Conservation (phyloP, 192 early-diverging fungal species). For the Entomortierella lignicola region DNA sequence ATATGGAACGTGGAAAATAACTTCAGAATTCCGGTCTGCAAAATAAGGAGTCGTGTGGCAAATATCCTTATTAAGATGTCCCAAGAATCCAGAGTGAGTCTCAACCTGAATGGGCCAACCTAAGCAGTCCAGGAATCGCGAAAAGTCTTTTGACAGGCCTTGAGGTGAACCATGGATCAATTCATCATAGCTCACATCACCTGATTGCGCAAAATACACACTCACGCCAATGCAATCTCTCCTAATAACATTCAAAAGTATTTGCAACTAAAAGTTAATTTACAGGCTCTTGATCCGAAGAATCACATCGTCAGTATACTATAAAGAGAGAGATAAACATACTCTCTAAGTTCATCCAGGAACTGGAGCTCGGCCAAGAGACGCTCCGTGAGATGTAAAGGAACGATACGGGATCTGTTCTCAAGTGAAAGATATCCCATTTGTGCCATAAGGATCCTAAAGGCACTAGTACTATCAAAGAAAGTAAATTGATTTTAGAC, state of each 20-base stretch:
- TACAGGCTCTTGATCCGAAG: neutral
- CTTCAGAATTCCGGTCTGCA: constrained; percentile 72
- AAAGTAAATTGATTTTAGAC: neutral
- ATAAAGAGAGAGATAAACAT: too few species aligned
- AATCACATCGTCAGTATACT: too few species aligned
- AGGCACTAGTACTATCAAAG: constrained; percentile 58
- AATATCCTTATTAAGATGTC: constrained; percentile 59
- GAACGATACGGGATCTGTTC: constrained; percentile 68
- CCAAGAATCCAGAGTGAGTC: constrained; percentile 73
- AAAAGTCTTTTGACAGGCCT: constrained; percentile 68
- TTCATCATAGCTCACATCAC: constrained; percentile 59
- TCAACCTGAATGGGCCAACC: constrained; percentile 77
- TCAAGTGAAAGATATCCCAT: constrained; percentile 73
- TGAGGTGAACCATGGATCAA: constrained; percentile 59
- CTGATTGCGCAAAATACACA: constrained; percentile 72
- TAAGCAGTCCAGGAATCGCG: constrained; percentile 74
- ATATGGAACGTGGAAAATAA: constrained; percentile 81
- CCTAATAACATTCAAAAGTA: constrained; percentile 43
- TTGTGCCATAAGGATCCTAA: constrained; percentile 72
- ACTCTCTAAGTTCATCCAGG: constrained; percentile 77
- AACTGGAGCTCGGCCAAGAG: constrained; percentile 71
- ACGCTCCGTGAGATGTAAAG: constrained; percentile 71
- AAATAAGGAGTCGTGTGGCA: constrained; percentile 79
- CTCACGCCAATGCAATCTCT: constrained; percentile 77
- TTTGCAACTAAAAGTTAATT: neutral